phyloP scores from a whole-genome alignment of 108 stramenopile genomes.

The Aurantiochytrium sp. region DNA sequence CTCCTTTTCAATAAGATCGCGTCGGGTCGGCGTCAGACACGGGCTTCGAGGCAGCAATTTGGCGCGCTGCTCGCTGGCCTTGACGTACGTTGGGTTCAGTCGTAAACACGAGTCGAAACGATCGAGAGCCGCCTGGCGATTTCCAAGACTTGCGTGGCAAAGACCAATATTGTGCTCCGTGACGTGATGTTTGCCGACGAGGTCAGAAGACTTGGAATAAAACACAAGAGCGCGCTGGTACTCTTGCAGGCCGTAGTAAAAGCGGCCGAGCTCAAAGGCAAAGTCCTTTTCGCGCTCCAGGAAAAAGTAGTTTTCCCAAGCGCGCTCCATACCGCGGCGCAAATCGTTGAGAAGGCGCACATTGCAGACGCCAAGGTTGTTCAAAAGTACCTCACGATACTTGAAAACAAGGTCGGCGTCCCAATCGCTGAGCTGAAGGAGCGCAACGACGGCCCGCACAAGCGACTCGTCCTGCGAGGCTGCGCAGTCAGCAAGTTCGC shows the following conservation, averaged over 20 bases:
- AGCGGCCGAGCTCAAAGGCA: conserved; percentile 49
- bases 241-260: conserved; percentile 57
- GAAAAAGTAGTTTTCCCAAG: conserved; percentile 59
- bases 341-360: conserved; percentile 51
- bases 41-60: neutral
- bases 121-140: conserved; percentile 26
- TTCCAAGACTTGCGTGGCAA: conserved; percentile 53
- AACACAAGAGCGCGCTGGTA: conserved; percentile 49
- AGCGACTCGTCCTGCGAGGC: neutral
- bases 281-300: conserved; percentile 62
- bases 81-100: conserved; percentile 48
- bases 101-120: conserved; percentile 41
- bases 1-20: neutral
- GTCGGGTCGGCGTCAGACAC: neutral
- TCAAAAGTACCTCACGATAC: conserved; percentile 55
- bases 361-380: conserved; percentile 35
- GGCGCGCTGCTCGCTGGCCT: conserved; percentile 33
- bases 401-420: conserved; percentile 66
- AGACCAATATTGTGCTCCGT: conserved; percentile 66
- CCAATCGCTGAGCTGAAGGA: conserved; percentile 50
- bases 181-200: conserved; percentile 63
- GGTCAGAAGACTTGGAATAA: conserved; percentile 38
- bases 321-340: conserved; percentile 46
- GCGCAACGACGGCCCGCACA: neutral
- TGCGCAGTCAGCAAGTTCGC: neutral